Evolutionary conservation across 73 alveolate species (phyloP).

Genomic region (Paramecium bursaria): DNA sequence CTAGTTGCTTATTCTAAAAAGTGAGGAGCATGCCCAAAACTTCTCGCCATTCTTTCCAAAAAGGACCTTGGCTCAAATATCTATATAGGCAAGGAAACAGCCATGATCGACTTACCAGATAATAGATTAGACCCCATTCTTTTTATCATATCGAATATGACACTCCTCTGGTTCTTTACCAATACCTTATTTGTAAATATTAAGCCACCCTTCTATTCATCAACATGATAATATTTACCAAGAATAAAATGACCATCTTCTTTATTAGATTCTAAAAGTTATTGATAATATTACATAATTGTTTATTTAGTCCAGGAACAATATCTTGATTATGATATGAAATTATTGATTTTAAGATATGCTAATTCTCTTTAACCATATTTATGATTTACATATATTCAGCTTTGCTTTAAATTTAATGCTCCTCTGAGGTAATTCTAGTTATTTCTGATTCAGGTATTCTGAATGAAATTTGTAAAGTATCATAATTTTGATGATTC

Average conservation of each 20-base stretch:
- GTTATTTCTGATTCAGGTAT: conserved; percentile 3
- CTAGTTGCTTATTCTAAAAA: conserved; percentile 63
- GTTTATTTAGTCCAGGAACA: neutral
- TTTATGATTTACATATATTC: neutral
- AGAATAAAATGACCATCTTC: conserved; percentile 67
- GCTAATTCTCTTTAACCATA: neutral
- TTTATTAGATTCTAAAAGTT: neutral
- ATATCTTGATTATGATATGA: neutral
- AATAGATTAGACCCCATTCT: conserved; percentile 67
- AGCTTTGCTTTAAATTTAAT: conserved; percentile 29
- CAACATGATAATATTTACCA: conserved; percentile 50
- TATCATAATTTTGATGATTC: neutral
- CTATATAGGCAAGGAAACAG: conserved; percentile 66
- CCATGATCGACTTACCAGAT: conserved; percentile 61
- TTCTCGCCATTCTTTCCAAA: conserved; percentile 67
- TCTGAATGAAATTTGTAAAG: conserved; percentile 17
- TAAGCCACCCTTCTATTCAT: conserved; percentile 59
- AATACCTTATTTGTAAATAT: conserved; percentile 56
- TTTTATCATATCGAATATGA: conserved; percentile 58
- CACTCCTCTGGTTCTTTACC: conserved; percentile 54
- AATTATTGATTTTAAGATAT: conserved; percentile 1
- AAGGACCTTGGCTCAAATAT: conserved; percentile 63
- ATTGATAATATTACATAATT: neutral
- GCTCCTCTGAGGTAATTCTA: conserved; percentile 39
- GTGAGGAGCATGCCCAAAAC: conserved; percentile 68